Percentiles rank a stretch among this genome's conserved stretches.
phyloP scores from a whole-genome alignment of 306 rosid species.

The Medicago truncatula region DNA sequence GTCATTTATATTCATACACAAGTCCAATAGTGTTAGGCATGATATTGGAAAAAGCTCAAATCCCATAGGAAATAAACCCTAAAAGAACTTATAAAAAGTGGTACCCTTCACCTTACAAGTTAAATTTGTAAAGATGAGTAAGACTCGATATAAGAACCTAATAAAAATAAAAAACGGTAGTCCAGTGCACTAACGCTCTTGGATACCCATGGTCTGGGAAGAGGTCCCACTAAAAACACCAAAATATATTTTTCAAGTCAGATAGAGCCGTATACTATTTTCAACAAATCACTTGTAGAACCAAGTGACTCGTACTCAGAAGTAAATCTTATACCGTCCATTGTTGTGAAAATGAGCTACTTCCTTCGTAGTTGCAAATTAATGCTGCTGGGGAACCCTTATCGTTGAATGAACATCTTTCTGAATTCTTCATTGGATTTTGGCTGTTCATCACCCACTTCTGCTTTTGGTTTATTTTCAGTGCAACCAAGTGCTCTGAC shows the following conservation, averaged over 20 bases:
- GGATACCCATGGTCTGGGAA: too few species aligned
- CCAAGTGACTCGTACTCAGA: background rate
- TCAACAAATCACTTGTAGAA: background rate
- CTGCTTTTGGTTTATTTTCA: conserved; percentile 56
- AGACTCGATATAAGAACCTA: background rate
- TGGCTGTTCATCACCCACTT: conserved; percentile 67
- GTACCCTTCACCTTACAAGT: too few species aligned
- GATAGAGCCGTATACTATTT: background rate
- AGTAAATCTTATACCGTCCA: conserved; percentile 26
- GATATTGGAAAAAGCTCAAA: too few species aligned
- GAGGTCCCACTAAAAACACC: background rate
- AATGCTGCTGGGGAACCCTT: conserved; percentile 34
- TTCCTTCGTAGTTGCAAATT: conserved; percentile 18
- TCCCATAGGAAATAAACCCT: too few species aligned
- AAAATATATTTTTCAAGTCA: too few species aligned
- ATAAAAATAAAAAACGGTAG: too few species aligned
- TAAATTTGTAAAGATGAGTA: too few species aligned
- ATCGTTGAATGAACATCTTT: conserved; percentile 59
- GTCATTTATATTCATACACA: too few species aligned
- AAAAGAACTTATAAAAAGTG: too few species aligned
- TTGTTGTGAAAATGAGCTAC: background rate
- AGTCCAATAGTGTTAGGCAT: too few species aligned
- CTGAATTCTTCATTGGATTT: conserved; percentile 93
- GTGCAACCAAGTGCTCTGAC: conserved; percentile 65
- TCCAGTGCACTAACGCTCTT: too few species aligned